Base-by-base conservation (phyloP, 768 basidiomycete species). In the Kwoniella botswanensis region DNA sequence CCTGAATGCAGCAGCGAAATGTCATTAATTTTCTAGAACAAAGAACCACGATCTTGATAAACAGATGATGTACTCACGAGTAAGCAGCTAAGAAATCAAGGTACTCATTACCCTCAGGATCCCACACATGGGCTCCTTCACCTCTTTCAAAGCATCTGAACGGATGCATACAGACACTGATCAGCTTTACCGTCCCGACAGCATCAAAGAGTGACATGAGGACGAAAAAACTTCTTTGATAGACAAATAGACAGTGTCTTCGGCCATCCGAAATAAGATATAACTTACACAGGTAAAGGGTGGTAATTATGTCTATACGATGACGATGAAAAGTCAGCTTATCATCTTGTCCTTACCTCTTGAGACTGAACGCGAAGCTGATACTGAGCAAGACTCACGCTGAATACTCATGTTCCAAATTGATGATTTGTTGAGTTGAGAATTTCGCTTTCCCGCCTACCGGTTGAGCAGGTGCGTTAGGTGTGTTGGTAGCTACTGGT, bases 31-130 rank as follows among this genome's bases (percentile, higher is more conserved):
- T 3, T 50, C 44, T 24, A 22, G 2, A 13, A 17, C 4, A n/a
- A 43, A 21, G 65, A 18, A 13, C 56, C 41, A 29, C 17, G 21
- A 43, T 24, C 6, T 3, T 43, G 58, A 21, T 53, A 60, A 24
- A 43, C 24, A 17, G 35, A 35, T 22, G 18, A 15, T 2, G 18
- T 18, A 86, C 91, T 86, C 82, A 95, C 93, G 93, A 95, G 86
- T 98, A 98, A 35, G 97, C 97, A 56, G 93, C 93, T 21, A 99
- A 87, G 93, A 98, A 97, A 80, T 99, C 97, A 72, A 98, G 94
- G 85, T 97, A 99, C 81, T 94, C 92, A 63, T 88, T 90, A 73
- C 94, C 95, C 87, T 96, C 94, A 3, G 91, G 92, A 82, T 97
- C 95, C 92, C 93, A 96, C 42, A 78, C 69, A 35, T 74, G 72